These are phyloP conservation scores for Chenopodium formosanum DNA, from an alignment of 148 eudicot genomes.

Conservation along the genomic window DNA sequence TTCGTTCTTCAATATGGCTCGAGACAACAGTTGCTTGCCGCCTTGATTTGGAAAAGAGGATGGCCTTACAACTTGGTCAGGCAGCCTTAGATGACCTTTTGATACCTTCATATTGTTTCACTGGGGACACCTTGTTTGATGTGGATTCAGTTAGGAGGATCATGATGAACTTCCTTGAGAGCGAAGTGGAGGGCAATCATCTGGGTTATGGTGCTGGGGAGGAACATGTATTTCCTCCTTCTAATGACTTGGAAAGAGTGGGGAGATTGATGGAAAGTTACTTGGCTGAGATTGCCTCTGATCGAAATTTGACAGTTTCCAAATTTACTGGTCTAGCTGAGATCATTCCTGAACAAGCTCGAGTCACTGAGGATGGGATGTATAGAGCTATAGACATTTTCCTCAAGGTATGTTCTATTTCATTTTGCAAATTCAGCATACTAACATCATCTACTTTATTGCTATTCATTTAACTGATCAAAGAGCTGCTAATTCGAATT, in stretches of 20 bases:
- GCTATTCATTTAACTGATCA: neutral
- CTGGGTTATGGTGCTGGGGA: slow-evolving; percentile 35
- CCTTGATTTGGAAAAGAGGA: slow-evolving; percentile 87
- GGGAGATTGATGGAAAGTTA: slow-evolving; percentile 82
- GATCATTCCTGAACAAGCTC: slow-evolving; percentile 68
- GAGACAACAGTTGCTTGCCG: slow-evolving; percentile 88
- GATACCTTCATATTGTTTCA: slow-evolving; percentile 76
- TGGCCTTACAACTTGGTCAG: slow-evolving; percentile 74
- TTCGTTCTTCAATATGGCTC: slow-evolving; percentile 70
- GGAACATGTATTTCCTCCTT: slow-evolving; percentile 36
- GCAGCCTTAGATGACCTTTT: slow-evolving; percentile 84
- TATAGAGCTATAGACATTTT: slow-evolving; percentile 85
- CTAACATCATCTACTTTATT: neutral
- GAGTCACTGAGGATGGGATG: slow-evolving; percentile 82
- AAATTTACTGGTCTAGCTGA: slow-evolving; percentile 72
- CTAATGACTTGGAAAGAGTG: slow-evolving; percentile 56
- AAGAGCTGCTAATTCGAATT: neutral
- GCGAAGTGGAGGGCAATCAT: slow-evolving; percentile 41
- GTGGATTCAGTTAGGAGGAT: slow-evolving; percentile 81
- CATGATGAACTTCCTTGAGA: slow-evolving; percentile 60
- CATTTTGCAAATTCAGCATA: too few relatives aligned
- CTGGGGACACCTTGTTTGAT: slow-evolving; percentile 78
- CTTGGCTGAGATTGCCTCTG: slow-evolving; percentile 84
- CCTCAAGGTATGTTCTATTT: slow-evolving; percentile 59
- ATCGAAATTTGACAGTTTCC: slow-evolving; percentile 55